A percentile compares a stretch with the other conserved stretches of the same genome.
Evolutionary conservation across 208 protist genomes (phyloP).

Genomic region (Wallacemonas sp.): DNA sequence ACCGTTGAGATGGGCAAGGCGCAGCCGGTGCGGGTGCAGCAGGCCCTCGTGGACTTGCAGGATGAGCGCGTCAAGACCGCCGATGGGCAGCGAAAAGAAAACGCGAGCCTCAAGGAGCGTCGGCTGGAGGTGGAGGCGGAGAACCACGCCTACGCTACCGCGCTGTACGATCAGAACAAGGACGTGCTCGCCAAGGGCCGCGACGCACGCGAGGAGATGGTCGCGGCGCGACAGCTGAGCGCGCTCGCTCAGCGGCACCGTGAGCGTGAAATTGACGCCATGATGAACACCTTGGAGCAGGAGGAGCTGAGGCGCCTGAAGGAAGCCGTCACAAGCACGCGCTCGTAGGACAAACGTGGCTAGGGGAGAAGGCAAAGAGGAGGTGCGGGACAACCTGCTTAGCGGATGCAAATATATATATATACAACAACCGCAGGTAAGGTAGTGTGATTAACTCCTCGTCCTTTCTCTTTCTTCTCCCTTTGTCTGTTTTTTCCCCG

Average conservation of each 20-base stretch:
- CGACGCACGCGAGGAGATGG: constrained; percentile 21
- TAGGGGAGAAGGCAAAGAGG: too few species aligned
- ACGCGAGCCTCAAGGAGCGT: constrained; percentile 18
- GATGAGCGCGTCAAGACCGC: constrained; percentile 24
- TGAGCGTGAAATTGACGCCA: constrained; percentile 29
- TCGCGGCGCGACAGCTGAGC: constrained; percentile 17
- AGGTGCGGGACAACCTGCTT: too few species aligned
- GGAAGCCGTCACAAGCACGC: constrained; percentile 23
- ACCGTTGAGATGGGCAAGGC: constrained; percentile 29
- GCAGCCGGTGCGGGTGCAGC: constrained; percentile 24
- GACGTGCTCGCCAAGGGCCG: constrained; percentile 21
- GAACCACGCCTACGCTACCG: constrained; percentile 22
- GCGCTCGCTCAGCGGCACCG: constrained; percentile 29
- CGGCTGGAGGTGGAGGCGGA: constrained; percentile 25
- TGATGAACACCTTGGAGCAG: constrained; percentile 28
- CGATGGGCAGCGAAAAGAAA: constrained; percentile 30
- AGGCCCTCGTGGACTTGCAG: constrained; percentile 29
- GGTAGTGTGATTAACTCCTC: not conserved
- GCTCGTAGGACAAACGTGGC: too few species aligned
- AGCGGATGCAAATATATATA: too few species aligned
- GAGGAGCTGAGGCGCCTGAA: constrained; percentile 40
- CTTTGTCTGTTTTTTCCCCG: constrained; percentile 3
- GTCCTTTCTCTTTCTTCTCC: constrained; percentile 5
- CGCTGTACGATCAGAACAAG: constrained; percentile 30
- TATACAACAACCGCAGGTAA: too few species aligned